Evolutionary conservation across 441 rosid species (phyloP), one percentile per base, ranked within the genome.

Genomic region (Populus tomentosa): DNA sequence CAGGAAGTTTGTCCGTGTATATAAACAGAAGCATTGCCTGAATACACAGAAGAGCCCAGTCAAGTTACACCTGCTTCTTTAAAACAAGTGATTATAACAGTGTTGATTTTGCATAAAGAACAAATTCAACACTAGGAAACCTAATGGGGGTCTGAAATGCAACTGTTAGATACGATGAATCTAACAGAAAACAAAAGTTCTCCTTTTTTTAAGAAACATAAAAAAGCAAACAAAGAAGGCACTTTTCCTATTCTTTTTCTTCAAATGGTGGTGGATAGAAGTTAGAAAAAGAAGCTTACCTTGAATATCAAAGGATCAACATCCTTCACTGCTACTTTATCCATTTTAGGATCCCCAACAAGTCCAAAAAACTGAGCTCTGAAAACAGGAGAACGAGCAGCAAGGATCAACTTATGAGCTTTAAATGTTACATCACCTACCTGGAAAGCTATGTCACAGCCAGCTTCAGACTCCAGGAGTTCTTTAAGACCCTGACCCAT

Each of bases 11-110:
- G 80, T 93, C 98, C 10, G 91, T 84, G 87, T 95, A 93, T 72
- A 95, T 88, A 81, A 89, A 94, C 79, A 81, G 81, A 68, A 94
- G 95, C 97, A 93, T 89, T 76, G 93, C 97, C 98, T 93, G 81
- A 66, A 72, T 80, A 33, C 80, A 79, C 69, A 74, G 56, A 76
- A 53, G 26, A 56, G 21, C 35, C 11, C 53, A 65, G 40, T 67
- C 21, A 53, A 50, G 40, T 66, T 23, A 69, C 16, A 21, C 10
- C 40, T 9, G 40, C 10, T 9, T 36, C 40, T 36, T 36, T 36
- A 7, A 36, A 7, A 36, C 10, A 9, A 36, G 40, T 36, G 40
- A 36, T 8, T 9, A 36, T 36, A 42, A 42, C 50, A 42, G 50
- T 4, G 18, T 42, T 13, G 10, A 42, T 42, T 42, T 42, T 42